Percentiles rank a stretch among this genome's conserved stretches.
Conservation (phyloP, 2,329 filamentous ascomycete genomes). For the Cladophialophora carrionii region DNA sequence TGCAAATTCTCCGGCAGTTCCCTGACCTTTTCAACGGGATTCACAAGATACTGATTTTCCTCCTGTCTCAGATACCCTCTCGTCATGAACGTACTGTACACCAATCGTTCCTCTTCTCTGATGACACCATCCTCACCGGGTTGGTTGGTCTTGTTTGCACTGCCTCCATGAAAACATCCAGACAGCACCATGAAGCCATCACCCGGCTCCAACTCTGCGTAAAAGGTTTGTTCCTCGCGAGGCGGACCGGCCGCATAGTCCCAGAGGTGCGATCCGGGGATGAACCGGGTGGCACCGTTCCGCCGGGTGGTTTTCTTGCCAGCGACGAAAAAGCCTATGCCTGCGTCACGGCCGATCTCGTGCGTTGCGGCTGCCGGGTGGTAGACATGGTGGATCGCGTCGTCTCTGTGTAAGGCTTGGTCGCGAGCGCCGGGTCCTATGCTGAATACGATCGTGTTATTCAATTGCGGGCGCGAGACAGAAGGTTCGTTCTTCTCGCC, state of each 20-base stretch:
- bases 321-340: conserved; percentile 40
- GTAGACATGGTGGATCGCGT: conserved; percentile 37
- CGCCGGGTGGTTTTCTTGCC: conserved; percentile 37
- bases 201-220: conserved; percentile 43
- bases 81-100: conserved; percentile 39
- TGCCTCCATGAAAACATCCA: conserved; percentile 45
- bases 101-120: conserved; percentile 35
- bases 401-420: conserved; percentile 44
- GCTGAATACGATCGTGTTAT: conserved; percentile 46
- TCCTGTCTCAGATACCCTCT: conserved; percentile 37
- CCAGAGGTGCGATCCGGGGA: conserved; percentile 42
- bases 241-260: conserved; percentile 30
- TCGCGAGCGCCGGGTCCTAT: conserved; percentile 42
- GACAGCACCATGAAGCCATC: conserved; percentile 47
- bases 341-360: conserved; percentile 38
- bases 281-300: conserved; percentile 43
- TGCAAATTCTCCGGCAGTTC: conserved; percentile 33
- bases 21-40: conserved; percentile 33
- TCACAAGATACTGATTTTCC: conserved; percentile 40
- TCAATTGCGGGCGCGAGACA: conserved; percentile 38
- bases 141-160: conserved; percentile 30
- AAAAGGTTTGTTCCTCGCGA: conserved; percentile 26
- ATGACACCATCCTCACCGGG: conserved; percentile 34
- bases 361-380: conserved; percentile 26
- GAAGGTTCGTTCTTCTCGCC: conserved; percentile 32